Base-by-base conservation (phyloP, 1,284 basidiomycete species). In the Heimioporus retisporus region DNA sequence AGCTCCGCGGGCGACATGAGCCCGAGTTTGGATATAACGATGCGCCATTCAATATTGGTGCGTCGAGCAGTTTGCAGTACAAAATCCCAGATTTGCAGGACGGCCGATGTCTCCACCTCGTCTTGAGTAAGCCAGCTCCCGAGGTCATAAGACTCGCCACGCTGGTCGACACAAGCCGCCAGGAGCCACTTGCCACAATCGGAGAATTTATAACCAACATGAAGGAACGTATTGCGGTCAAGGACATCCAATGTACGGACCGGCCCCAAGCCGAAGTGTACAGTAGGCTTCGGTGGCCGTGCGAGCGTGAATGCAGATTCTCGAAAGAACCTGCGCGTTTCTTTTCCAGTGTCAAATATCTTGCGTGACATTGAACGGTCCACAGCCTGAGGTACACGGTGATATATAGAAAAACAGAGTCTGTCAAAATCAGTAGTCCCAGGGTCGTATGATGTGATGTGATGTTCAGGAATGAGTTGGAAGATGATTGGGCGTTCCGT, bases 21-120 rank as follows among this genome's bases (percentile, higher is more conserved):
- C 1, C 93, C 94, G 8, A 92, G 75, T 72, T 89, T 91, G 21
- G 90, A 81, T 66, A 96, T 81, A 6, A 92, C 88, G 23, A 96
- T 80, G 63, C 91, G 84, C 94, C 94, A 96, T 73, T 95, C 93
- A 19, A 94, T 81, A 73, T 89, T 88, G 15, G 90, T 90, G 64
- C 82, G 85, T 70, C 83, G 85, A 15, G 89, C 86, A 72, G 91
- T 86, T 35, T 84, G 81, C 66, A 85, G 77, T 2, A 85, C 85
- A 75, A 95, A 92, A 14, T 82, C 81, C 92, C 93, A 95, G 6
- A 96, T 81, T 67, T 86, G 86, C 57, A 77, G 77, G 16, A 88
- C 82, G 19, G 86, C 75, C 67, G 84, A 85, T 42, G 77, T 74
- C 70, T 85, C 80, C 31, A 71, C 68, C 42, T 84, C 85, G 31